Percentiles rank a stretch among this genome's conserved stretches.
These are phyloP conservation scores for Babesia ovata DNA, from an alignment of 169 alveolate genomes.

Conservation along the genomic window DNA sequence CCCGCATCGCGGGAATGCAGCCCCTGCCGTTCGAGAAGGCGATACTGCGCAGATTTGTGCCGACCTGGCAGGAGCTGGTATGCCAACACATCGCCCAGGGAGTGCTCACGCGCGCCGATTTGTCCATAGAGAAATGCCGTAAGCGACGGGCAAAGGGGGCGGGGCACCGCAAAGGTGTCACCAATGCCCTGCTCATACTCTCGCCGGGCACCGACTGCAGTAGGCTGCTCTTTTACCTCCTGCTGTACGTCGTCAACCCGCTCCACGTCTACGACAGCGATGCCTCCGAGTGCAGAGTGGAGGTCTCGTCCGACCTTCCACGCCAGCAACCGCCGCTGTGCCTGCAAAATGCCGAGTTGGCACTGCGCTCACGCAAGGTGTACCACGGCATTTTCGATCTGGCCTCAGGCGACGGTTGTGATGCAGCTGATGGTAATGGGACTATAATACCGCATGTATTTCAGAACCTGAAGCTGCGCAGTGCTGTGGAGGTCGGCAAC, in stretches of 20 bases:
- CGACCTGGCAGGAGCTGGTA: constrained; percentile 65
- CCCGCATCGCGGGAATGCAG: constrained; percentile 31
- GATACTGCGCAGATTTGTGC: constrained; percentile 52
- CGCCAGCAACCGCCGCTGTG: constrained; percentile 6
- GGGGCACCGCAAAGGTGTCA: constrained; percentile 24
- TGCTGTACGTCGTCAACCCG: constrained; percentile 60
- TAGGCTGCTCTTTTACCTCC: constrained; percentile 60
- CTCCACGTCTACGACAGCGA: constrained; percentile 59
- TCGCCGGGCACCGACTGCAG: constrained; percentile 60
- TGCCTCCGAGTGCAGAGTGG: background rate
- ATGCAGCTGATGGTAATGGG: background rate
- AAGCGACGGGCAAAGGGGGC: background rate
- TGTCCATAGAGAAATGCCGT: constrained; percentile 3
- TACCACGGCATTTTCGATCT: constrained; percentile 48
- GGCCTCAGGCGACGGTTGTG: constrained; percentile 18
- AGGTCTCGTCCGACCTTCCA: constrained; percentile 1
- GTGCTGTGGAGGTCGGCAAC: constrained; percentile 40
- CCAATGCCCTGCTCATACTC: constrained; percentile 44
- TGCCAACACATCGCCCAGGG: constrained; percentile 32
- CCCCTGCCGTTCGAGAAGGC: constrained; percentile 69
- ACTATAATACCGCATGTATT: constrained; percentile 10
- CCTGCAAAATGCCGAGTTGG: constrained; percentile 39
- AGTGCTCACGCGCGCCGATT: constrained; percentile 7
- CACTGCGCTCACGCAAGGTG: constrained; percentile 24
- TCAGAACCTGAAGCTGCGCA: constrained; percentile 48